Evolutionary conservation across 164 flowering plant genomes (phyloP), one percentile per base, ranked within the genome.

Genomic region (Berberis thunbergii): DNA sequence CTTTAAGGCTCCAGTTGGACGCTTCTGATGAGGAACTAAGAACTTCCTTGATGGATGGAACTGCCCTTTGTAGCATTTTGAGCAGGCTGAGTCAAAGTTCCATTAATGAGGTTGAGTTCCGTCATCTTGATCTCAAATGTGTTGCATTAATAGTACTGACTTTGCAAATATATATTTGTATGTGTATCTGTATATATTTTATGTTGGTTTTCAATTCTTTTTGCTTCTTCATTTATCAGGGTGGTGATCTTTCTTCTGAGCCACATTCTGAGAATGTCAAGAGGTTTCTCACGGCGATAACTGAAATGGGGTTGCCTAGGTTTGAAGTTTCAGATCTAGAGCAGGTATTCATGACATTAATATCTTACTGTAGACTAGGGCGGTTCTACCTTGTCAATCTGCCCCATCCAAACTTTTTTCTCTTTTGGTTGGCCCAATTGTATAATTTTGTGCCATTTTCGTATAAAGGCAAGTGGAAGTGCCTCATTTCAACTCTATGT

Each of bases 21-120:
- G 79, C 86, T 73, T 84, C 97, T 6, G 87, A 80, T 64, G 89
- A 88, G 75, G 91, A 88, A 54, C 50, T 88, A 57, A 78, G 93
- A 64, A 71, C 72, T 12, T 73, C 74, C 70, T 81, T 91, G 75
- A 57, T 69, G 26, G 89, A 91, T 74, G 97, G 96, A 42, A 66
- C 74, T 64, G 77, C 81, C 67, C 73, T 91, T 43, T 80, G 83
- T 66, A 64, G 71, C 64, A 55, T 91, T 43, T 67, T 91, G 77
- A 77, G 79, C 69, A 80, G 66, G 74, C 69, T 88, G 59, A 71
- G 71, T 69, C 89, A 84, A 59, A 85, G 78, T 62, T 79, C 75
- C 13, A 44, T 78, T 26, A 66, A 71, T 50, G 77, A 82, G 89
- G 93, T 86, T 63, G 48, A 59, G 69, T 68, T 75, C 59, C 48